phyloP scores from a whole-genome alignment of 140 eudicot species.

The Bidens hawaiensis region DNA sequence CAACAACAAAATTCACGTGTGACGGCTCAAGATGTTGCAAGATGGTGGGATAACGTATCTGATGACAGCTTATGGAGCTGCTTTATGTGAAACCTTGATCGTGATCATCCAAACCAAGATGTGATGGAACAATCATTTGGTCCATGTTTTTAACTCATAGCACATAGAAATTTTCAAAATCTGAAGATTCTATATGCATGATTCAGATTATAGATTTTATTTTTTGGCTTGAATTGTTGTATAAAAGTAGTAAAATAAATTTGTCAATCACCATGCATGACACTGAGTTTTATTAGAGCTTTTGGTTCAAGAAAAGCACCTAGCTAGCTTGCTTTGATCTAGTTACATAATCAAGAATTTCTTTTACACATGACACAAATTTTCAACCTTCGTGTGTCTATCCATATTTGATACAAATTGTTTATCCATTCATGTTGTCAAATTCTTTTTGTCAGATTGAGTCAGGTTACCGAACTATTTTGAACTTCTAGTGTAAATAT shows the following conservation, averaged over 20 bases:
- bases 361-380: too few species aligned
- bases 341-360: too few species aligned
- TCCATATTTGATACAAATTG: too few species aligned
- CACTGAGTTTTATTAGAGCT: background rate
- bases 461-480: too few species aligned
- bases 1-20: slow-evolving; percentile 22
- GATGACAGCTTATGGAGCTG: slow-evolving; percentile 34
- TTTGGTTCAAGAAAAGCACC: background rate
- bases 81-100: slow-evolving; percentile 20
- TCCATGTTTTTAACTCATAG: slow-evolving; percentile 18
- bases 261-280: background rate
- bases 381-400: too few species aligned
- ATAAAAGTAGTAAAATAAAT: background rate
- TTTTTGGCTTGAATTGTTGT: slow-evolving; percentile 9
- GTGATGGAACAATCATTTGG: slow-evolving; percentile 24
- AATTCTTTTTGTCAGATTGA: too few species aligned
- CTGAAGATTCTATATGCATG: slow-evolving; percentile 14
- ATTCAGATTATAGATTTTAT: slow-evolving; percentile 11
- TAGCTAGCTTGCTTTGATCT: background rate
- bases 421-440: too few species aligned
- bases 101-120: slow-evolving; percentile 18
- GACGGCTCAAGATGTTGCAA: slow-evolving; percentile 35
- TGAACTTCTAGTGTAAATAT: too few species aligned
- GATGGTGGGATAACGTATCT: slow-evolving; percentile 20
- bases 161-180: background rate